phyloP scores from a whole-genome alignment of 164 flowering plant species.

The Berberis vulgaris region DNA sequence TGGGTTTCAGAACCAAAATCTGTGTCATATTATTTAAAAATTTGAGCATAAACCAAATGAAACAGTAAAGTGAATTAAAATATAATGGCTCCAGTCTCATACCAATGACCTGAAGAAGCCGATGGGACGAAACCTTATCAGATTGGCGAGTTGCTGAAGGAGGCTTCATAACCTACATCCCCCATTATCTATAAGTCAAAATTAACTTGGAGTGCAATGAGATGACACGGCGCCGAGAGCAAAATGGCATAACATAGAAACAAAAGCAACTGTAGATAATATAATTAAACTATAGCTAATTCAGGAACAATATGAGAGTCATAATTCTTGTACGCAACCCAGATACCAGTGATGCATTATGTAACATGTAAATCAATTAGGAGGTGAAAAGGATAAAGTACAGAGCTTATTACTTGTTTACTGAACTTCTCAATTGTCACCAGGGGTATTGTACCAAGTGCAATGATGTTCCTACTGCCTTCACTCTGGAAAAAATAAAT shows the following conservation, averaged over 20 bases:
- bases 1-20: too few species aligned
- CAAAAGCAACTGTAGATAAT: too few species aligned
- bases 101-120: slow-evolving; percentile 94
- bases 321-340: too few species aligned
- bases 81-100: slow-evolving; percentile 9
- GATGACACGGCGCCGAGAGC: neutral
- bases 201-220: neutral
- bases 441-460: slow-evolving; percentile 91
- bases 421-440: slow-evolving; percentile 84
- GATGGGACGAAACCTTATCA: slow-evolving; percentile 58
- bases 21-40: neutral
- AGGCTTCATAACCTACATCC: slow-evolving; percentile 47
- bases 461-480: slow-evolving; percentile 65
- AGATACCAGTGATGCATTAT: too few species aligned
- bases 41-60: neutral
- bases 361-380: too few species aligned
- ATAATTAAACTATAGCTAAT: too few species aligned
- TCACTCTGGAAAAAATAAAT: slow-evolving; percentile 47
- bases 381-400: too few species aligned
- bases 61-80: neutral
- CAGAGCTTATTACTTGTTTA: slow-evolving; percentile 29
- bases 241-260: too few species aligned
- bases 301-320: too few species aligned
- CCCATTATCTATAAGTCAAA: neutral
- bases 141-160: slow-evolving; percentile 51